Conservation (phyloP, 1,284 basidiomycete genomes). For the Sanghuangporus baumii region DNA sequence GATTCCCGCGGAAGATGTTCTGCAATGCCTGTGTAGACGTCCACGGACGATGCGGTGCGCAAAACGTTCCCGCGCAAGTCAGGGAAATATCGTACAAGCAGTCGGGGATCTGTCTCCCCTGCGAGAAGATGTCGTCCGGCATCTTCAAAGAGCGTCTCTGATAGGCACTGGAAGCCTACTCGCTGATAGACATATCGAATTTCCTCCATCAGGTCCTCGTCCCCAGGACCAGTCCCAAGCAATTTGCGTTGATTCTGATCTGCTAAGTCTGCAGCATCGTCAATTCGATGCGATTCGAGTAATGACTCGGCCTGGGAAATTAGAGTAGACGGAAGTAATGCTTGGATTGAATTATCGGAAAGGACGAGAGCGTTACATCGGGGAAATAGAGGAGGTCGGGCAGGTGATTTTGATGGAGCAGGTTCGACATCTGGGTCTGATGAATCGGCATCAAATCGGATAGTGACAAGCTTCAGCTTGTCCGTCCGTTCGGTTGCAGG, state of each 20-base stretch:
- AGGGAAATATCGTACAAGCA: slow-evolving; percentile 73
- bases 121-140: slow-evolving; percentile 69
- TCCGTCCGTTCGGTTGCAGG: slow-evolving; percentile 14
- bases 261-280: slow-evolving; percentile 59
- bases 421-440: not conserved
- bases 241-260: slow-evolving; percentile 55
- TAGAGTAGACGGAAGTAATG: slow-evolving; percentile 66
- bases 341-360: slow-evolving; percentile 55
- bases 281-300: slow-evolving; percentile 56
- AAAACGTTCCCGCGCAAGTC: slow-evolving; percentile 60
- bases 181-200: slow-evolving; percentile 72
- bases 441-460: not conserved
- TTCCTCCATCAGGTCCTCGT: slow-evolving; percentile 40
- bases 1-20: slow-evolving; percentile 57
- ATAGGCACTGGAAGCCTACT: slow-evolving; percentile 68
- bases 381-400: slow-evolving; percentile 37
- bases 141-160: slow-evolving; percentile 70
- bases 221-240: slow-evolving; percentile 34
- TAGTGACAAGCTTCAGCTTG: slow-evolving; percentile 9
- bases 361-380: slow-evolving; percentile 62
- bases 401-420: not conserved
- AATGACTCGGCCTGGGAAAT: slow-evolving; percentile 70
- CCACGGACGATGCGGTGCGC: slow-evolving; percentile 37
- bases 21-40: slow-evolving; percentile 63
- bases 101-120: slow-evolving; percentile 69